A percentile compares a stretch with the other conserved stretches of the same genome.
Evolutionary conservation across 768 basidiomycete species (phyloP).

Genomic region (Amanita exitialis): DNA sequence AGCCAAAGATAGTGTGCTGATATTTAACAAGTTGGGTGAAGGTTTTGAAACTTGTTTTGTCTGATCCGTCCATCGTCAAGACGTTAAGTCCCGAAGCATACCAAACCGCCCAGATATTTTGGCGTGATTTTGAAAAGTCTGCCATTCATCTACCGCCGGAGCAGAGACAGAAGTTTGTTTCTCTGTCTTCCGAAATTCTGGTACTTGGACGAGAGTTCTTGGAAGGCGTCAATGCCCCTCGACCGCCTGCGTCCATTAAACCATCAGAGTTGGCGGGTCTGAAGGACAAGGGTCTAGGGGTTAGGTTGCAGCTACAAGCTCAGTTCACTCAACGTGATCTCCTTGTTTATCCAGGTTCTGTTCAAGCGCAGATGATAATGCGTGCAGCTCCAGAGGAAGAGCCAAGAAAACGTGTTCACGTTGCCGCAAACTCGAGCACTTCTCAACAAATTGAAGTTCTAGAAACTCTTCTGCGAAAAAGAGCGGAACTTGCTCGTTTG

Average conservation of each 20-base stretch:
- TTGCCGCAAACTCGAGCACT: constrained; percentile 72
- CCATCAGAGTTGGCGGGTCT: constrained; percentile 62
- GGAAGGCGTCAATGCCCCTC: constrained; percentile 49
- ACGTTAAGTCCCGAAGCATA: constrained; percentile 67
- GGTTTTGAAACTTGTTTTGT: constrained; percentile 64
- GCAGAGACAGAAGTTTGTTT: constrained; percentile 75
- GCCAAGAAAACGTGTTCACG: constrained; percentile 72
- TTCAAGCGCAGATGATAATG: constrained; percentile 92
- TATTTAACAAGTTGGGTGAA: constrained; percentile 18
- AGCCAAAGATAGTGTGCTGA: constrained; percentile 10
- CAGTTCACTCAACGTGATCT: constrained; percentile 68
- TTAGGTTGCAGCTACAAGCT: constrained; percentile 63
- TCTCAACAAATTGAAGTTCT: constrained; percentile 66
- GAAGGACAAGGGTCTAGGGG: constrained; percentile 71
- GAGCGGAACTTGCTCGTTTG: constrained; percentile 75
- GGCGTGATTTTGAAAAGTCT: constrained; percentile 96
- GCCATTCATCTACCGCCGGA: constrained; percentile 81
- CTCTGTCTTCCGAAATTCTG: constrained; percentile 82
- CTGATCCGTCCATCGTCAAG: constrained; percentile 54
- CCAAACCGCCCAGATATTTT: constrained; percentile 87
- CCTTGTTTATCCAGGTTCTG: constrained; percentile 74
- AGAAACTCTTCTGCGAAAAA: constrained; percentile 63
- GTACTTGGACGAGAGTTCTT: constrained; percentile 82
- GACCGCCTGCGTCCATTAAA: constrained; percentile 59
- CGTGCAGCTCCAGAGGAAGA: constrained; percentile 80